Evolutionary conservation across 1,284 basidiomycete genomes (phyloP).

Genomic region (Boletus mariae): DNA sequence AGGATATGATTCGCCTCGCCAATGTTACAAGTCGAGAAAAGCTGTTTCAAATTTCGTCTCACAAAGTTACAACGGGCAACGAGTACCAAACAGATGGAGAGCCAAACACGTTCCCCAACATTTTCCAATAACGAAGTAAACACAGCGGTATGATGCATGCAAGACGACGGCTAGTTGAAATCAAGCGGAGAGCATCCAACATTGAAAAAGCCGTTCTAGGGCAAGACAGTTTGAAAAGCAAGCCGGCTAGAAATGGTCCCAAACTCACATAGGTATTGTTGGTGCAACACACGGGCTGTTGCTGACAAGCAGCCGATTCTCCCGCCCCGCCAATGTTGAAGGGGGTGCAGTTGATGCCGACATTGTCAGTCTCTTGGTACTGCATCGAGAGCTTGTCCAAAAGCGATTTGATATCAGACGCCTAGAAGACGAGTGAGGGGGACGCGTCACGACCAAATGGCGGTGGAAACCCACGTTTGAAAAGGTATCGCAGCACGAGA

Average conservation of each 20-base stretch:
- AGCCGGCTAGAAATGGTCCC: neutral
- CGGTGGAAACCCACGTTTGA: constrained; percentile 15
- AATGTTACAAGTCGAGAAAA: neutral
- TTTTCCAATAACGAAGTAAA: constrained; percentile 7
- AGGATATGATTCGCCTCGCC: too few relatives aligned
- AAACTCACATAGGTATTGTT: constrained; percentile 17
- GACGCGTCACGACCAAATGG: neutral
- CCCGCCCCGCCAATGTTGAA: constrained; percentile 23
- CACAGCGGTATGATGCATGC: neutral
- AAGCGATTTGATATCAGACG: constrained; percentile 6
- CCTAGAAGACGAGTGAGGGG: constrained; percentile 3
- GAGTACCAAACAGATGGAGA: neutral
- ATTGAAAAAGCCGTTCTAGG: constrained; percentile 19
- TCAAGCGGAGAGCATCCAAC: constrained; percentile 26
- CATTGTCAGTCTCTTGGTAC: constrained; percentile 16
- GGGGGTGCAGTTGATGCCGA: constrained; percentile 28
- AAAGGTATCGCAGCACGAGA: constrained; percentile 20
- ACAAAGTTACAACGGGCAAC: neutral
- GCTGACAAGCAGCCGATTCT: constrained; percentile 16
- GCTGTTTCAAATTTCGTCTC: neutral
- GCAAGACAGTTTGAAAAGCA: neutral
- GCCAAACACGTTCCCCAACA: neutral
- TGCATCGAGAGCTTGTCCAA: constrained; percentile 16
- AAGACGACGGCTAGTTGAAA: constrained; percentile 14
- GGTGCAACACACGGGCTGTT: constrained; percentile 26